phyloP scores from a whole-genome alignment of 1,284 basidiomycete species.

The Rhodotorula mucilaginosa region DNA sequence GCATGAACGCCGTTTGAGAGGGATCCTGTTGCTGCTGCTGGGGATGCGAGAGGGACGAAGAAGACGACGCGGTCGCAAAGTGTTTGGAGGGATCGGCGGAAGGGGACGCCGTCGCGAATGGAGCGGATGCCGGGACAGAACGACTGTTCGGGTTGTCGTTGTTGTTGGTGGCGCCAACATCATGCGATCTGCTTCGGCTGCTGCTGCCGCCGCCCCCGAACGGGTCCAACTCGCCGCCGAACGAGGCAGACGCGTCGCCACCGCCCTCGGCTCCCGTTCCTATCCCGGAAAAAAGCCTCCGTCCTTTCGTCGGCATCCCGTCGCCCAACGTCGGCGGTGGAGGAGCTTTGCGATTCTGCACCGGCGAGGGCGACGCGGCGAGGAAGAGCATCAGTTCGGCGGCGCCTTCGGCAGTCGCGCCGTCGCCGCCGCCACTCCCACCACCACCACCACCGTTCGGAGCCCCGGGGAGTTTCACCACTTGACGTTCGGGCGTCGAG shows the following conservation, averaged over 20 bases:
- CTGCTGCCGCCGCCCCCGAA: neutral
- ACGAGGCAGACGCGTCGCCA: neutral
- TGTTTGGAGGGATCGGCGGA: constrained; percentile 3
- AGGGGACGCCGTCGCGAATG: neutral
- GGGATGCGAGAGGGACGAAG: neutral
- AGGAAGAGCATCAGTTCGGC: constrained; percentile 46
- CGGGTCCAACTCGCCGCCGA: neutral
- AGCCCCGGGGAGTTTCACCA: neutral
- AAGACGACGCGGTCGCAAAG: too few relatives aligned
- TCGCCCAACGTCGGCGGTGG: constrained; percentile 9
- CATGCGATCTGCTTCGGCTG: too few relatives aligned
- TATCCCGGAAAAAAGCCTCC: constrained; percentile 23
- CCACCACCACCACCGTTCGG: constrained; percentile 2
- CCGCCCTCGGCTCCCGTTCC: neutral
- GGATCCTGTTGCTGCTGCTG: neutral
- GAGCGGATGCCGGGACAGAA: neutral
- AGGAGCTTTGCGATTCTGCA: constrained; percentile 20
- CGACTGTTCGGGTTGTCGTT: neutral
- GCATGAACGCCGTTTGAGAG: neutral
- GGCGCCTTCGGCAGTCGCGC: constrained; percentile 33
- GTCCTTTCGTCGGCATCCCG: constrained; percentile 23
- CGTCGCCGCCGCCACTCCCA: constrained; percentile 2
- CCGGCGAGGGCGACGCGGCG: constrained; percentile 40
- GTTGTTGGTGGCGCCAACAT: neutral
- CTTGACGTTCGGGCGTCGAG: constrained; percentile 23